Evolutionary conservation across 2,329 filamentous ascomycete genomes (phyloP).

Genomic region (Metarhizium anisopliae): DNA sequence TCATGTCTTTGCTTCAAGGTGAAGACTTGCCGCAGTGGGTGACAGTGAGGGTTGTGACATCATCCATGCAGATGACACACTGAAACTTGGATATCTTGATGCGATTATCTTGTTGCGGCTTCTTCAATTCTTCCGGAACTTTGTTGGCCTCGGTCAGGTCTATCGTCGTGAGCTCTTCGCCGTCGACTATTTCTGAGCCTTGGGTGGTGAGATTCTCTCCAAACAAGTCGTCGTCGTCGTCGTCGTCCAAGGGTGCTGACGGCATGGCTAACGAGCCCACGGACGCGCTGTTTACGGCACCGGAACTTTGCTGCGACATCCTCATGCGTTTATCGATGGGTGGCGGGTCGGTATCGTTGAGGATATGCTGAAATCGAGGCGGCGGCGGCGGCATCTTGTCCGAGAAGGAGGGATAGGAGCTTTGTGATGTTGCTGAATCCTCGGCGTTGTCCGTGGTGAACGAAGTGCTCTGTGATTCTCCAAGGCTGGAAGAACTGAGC

Average conservation of each 20-base stretch:
- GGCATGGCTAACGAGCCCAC: slow-evolving; percentile 1
- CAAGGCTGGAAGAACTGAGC: slow-evolving; percentile 9
- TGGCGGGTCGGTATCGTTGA: neutral
- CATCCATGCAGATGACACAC: slow-evolving; percentile 61
- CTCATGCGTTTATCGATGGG: slow-evolving; percentile 19
- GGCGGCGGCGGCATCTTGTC: slow-evolving; percentile 18
- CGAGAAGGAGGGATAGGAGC: slow-evolving; percentile 18
- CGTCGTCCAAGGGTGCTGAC: slow-evolving; percentile 11
- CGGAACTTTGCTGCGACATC: slow-evolving; percentile 6
- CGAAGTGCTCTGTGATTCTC: slow-evolving; percentile 17
- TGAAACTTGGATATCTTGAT: slow-evolving; percentile 48
- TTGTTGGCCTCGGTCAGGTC: slow-evolving; percentile 32
- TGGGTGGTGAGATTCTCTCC: slow-evolving; percentile 11
- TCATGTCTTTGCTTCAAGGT: neutral
- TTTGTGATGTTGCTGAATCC: slow-evolving; percentile 14
- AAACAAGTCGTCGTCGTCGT: slow-evolving; percentile 20
- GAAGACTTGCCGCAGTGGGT: slow-evolving; percentile 54
- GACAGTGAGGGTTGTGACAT: slow-evolving; percentile 47
- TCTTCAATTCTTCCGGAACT: slow-evolving; percentile 33
- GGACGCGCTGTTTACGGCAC: neutral
- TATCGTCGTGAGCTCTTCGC: slow-evolving; percentile 21
- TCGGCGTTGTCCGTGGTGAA: slow-evolving; percentile 21
- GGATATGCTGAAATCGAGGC: neutral
- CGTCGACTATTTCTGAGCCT: neutral
- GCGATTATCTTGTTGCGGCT: slow-evolving; percentile 35